phyloP scores from a whole-genome alignment of 352 stramenopile genomes.

The Globisporangium nunn region DNA sequence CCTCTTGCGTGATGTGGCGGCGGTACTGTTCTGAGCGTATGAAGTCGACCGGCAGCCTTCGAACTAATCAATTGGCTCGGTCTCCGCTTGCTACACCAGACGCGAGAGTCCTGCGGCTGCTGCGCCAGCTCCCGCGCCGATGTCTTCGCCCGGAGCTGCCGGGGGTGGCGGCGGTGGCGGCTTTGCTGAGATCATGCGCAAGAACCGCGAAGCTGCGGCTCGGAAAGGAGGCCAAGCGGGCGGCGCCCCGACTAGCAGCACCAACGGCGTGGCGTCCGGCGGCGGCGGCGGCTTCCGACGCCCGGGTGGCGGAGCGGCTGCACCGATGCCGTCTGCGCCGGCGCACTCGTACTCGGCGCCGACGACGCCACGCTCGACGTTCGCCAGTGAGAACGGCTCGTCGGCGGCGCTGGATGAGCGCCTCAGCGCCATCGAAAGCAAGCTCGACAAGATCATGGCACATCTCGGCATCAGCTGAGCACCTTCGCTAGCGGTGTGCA shows the following conservation, averaged over 20 bases:
- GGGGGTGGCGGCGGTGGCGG: slow-evolving; percentile 23
- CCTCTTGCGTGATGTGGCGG: neutral
- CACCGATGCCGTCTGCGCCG: slow-evolving; percentile 1
- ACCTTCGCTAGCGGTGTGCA: neutral
- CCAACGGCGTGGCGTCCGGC: slow-evolving; percentile 4
- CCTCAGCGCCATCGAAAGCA: slow-evolving; percentile 72
- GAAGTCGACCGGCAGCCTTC: neutral
- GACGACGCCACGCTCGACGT: slow-evolving; percentile 34
- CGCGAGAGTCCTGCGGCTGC: slow-evolving; percentile 5
- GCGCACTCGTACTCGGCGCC: slow-evolving; percentile 37
- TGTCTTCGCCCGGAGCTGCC: slow-evolving; percentile 5
- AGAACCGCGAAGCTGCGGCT: slow-evolving; percentile 79
- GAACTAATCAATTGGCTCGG: no score
- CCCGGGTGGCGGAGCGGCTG: neutral
- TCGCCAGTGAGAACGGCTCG: slow-evolving; percentile 12
- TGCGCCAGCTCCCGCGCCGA: neutral
- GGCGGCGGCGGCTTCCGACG: slow-evolving; percentile 8
- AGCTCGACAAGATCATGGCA: slow-evolving; percentile 87
- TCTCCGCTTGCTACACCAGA: neutral
- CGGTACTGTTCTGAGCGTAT: neutral
- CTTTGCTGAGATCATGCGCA: slow-evolving; percentile 88
- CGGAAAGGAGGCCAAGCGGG: slow-evolving; percentile 28
- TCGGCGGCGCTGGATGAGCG: slow-evolving; percentile 39
- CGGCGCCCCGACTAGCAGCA: slow-evolving; percentile 9
- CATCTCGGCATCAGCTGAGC: slow-evolving; percentile 65